These are phyloP conservation scores for Candida tetrigidarum DNA, from an alignment of 1,139 yeast species.

Conservation along the genomic window DNA sequence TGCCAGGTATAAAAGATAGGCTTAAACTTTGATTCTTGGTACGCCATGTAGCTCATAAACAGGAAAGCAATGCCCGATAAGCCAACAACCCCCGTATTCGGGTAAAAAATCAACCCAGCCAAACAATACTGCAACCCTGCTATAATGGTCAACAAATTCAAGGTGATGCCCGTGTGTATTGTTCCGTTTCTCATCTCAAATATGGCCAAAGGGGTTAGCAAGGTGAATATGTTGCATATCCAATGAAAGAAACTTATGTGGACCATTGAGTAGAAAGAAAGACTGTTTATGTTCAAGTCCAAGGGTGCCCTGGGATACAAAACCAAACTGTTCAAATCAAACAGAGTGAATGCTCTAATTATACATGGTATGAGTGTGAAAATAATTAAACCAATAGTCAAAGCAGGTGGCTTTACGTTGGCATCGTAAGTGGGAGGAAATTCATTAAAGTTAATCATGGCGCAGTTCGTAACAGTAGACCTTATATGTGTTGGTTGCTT, in stretches of 20 bases:
- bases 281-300: conserved; percentile 58
- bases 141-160: conserved; percentile 72
- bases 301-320: conserved; percentile 63
- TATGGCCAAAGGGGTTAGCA: conserved; percentile 63
- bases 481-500: too few relatives aligned
- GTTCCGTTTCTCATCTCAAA: conserved; percentile 86
- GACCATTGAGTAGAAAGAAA: conserved; percentile 77
- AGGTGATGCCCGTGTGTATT: conserved; percentile 80
- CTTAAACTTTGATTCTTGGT: conserved; percentile 55
- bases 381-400: conserved; percentile 64
- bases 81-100: conserved; percentile 62
- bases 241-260: conserved; percentile 69
- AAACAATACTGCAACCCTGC: conserved; percentile 70
- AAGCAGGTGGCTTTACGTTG: conserved; percentile 49
- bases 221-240: conserved; percentile 59
- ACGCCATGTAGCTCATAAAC: conserved; percentile 65
- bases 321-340: conserved; percentile 23
- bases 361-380: conserved; percentile 50
- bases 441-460: conserved; percentile 7
- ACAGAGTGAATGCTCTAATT: conserved; percentile 25
- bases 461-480: too few relatives aligned
- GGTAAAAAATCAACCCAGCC: conserved; percentile 57
- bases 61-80: conserved; percentile 80
- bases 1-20: conserved; percentile 43
- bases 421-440: conserved; percentile 9